Conservation (phyloP, 345 rosid genomes). For the Arabidopsis suecica region DNA sequence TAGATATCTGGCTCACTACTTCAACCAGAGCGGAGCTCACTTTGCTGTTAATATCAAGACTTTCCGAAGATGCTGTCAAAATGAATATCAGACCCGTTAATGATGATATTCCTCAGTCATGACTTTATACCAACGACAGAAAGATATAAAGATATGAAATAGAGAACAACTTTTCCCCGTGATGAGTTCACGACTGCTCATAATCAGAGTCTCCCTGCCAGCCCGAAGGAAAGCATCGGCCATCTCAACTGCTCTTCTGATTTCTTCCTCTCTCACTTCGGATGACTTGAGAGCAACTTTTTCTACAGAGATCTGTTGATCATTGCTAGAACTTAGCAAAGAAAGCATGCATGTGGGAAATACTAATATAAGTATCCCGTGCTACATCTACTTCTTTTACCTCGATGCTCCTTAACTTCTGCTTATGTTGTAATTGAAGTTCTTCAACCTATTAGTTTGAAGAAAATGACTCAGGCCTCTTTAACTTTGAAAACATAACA, state of each 20-base stretch:
- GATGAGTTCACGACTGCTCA: constrained; percentile 94
- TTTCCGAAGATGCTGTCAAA: constrained; percentile 81
- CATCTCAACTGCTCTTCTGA: constrained; percentile 75
- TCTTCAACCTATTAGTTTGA: constrained; percentile 71
- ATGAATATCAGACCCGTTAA: constrained; percentile 29
- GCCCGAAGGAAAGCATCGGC: constrained; percentile 68
- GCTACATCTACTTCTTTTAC: constrained; percentile 46
- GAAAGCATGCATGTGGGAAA: background rate
- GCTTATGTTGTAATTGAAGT: constrained; percentile 71
- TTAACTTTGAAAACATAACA: constrained; percentile 7
- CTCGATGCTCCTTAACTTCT: constrained; percentile 72
- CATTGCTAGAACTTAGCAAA: constrained; percentile 37
- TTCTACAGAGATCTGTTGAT: constrained; percentile 76
- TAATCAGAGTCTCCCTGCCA: constrained; percentile 74
- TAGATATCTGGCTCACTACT: constrained; percentile 73
- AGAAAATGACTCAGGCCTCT: constrained; percentile 22
- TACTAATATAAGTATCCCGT: background rate
- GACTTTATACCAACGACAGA: background rate
- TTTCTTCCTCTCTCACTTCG: constrained; percentile 79
- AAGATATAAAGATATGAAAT: constrained; percentile 18
- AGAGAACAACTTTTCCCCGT: constrained; percentile 72
- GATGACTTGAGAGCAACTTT: constrained; percentile 78
- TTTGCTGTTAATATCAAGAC: constrained; percentile 90
- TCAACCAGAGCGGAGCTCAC: constrained; percentile 98
- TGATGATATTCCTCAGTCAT: constrained; percentile 14